Percentiles rank a stretch among this genome's conserved stretches.
phyloP scores from a whole-genome alignment of 345 rosid genomes.

The Brassica incana region DNA sequence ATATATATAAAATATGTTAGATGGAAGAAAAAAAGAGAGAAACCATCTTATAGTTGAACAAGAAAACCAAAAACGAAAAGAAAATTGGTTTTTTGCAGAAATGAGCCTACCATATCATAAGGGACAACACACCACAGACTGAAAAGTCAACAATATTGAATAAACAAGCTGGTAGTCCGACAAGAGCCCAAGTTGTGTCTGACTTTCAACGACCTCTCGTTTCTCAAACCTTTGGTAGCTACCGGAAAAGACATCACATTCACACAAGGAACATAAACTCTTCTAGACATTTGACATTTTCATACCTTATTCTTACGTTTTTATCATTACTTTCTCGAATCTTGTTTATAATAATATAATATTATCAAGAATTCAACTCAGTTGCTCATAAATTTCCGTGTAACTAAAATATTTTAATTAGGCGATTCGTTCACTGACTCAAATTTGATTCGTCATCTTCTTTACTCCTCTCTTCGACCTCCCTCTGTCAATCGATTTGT shows the following conservation, averaged over 20 bases:
- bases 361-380: slow-evolving; percentile 8
- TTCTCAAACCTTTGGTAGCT: slow-evolving; percentile 1
- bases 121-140: background rate
- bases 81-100: background rate
- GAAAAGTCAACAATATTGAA: slow-evolving; percentile 38
- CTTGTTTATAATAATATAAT: slow-evolving; percentile 4
- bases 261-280: slow-evolving; percentile 16
- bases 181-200: slow-evolving; percentile 29
- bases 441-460: slow-evolving; percentile 23
- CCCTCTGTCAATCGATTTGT: slow-evolving; percentile 20
- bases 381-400: background rate
- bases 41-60: slow-evolving; percentile 11
- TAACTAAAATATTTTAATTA: slow-evolving; percentile 12
- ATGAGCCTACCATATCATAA: background rate
- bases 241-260: slow-evolving; percentile 21
- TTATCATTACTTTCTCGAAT: slow-evolving; percentile 14
- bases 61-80: background rate
- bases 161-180: slow-evolving; percentile 26
- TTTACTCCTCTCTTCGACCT: background rate
- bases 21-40: background rate
- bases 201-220: slow-evolving; percentile 31
- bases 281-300: slow-evolving; percentile 24
- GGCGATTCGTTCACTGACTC: slow-evolving; percentile 2
- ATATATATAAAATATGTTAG: too few species aligned
- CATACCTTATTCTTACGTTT: background rate